Base-by-base conservation (phyloP, 345 rosid genomes). In the Lumnitzera racemosa region DNA sequence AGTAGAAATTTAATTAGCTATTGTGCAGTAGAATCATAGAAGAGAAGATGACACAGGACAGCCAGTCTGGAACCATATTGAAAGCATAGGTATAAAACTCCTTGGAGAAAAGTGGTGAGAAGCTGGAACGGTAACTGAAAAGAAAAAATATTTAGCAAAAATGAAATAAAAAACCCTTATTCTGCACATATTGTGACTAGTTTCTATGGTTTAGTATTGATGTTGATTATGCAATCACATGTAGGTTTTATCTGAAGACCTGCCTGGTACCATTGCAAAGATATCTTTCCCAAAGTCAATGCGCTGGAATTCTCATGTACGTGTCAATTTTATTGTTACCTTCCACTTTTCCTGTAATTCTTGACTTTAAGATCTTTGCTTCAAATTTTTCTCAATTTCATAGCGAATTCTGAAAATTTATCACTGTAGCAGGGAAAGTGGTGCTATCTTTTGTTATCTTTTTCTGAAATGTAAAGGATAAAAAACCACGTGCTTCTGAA, bases 261-360 rank as follows among this genome's bases (percentile, higher is more conserved):
- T 92, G 68, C 94, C 98, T 16, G 71, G 67, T 69, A 63, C 69
- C 64, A 75, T 92, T 72, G 75, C 87, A 62, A 89, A 81, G 72
- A 75, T 92, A 78, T 75, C 96, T 59, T 92, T 92, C 81, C 86
- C 87, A 27, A 92, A 89, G 80, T 82, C 98, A 11, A 92, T 92
- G 96, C 94, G 94, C 41, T 92, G 98, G 98, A 89, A 82, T 75
- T 92, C 98, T 71, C 88, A 80, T 89, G 94, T 78, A 67, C 43
- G 48, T 71, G 58, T 60, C 41, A 51, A 46, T 36, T 55, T 50
- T 51, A 47, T n/a, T 49, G 13, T 53, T 12, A 13, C 13, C 10
- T 48, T 46, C 13, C 47, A 49, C 41, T 49, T 52, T 24, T 60
- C 36, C 25, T 61, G 52, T 58, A 24, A 36, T 36, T 5, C 43